Evolutionary conservation across 257 asterid species (phyloP).

Genomic region (Orobanche coerulescens): DNA sequence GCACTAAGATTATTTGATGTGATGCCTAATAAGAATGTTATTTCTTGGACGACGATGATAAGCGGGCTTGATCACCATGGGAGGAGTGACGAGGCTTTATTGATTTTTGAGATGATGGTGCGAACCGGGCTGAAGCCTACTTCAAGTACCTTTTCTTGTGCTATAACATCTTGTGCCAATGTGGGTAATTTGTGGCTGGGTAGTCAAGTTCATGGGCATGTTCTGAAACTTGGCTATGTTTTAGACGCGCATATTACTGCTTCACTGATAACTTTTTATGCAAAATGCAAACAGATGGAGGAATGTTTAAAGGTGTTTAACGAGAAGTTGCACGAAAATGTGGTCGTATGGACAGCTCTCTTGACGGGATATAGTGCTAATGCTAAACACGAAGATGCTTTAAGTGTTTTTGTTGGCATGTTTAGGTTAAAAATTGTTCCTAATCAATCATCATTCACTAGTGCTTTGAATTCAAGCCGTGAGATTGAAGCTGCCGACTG

Average conservation of each 20-base stretch:
- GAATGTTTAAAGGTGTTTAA: slow-evolving; percentile 40
- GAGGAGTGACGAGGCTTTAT: slow-evolving; percentile 57
- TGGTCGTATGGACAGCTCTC: slow-evolving; percentile 86
- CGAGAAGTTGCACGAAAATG: slow-evolving; percentile 51
- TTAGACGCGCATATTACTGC: slow-evolving; percentile 48
- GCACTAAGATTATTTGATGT: slow-evolving; percentile 47
- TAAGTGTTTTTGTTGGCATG: slow-evolving; percentile 49
- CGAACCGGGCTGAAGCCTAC: slow-evolving; percentile 45
- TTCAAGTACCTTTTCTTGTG: slow-evolving; percentile 55
- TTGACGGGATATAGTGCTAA: slow-evolving; percentile 71
- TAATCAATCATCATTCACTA: slow-evolving; percentile 79
- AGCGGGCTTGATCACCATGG: slow-evolving; percentile 70
- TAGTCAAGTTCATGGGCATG: slow-evolving; percentile 50
- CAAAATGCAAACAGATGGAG: slow-evolving; percentile 48
- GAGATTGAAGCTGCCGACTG: slow-evolving; percentile 49
- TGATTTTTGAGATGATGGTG: slow-evolving; percentile 45
- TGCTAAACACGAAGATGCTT: slow-evolving; percentile 44
- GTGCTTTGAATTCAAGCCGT: slow-evolving; percentile 65
- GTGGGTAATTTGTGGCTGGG: slow-evolving; percentile 36
- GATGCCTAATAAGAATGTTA: slow-evolving; percentile 57
- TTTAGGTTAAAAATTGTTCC: slow-evolving; percentile 51
- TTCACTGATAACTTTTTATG: slow-evolving; percentile 63
- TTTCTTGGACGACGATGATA: slow-evolving; percentile 79
- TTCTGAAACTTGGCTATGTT: slow-evolving; percentile 46
- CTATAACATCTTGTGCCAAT: slow-evolving; percentile 58